These are phyloP conservation scores for Hamigera avellanea DNA, from an alignment of 495 filamentous ascomycete species.

Conservation along the genomic window DNA sequence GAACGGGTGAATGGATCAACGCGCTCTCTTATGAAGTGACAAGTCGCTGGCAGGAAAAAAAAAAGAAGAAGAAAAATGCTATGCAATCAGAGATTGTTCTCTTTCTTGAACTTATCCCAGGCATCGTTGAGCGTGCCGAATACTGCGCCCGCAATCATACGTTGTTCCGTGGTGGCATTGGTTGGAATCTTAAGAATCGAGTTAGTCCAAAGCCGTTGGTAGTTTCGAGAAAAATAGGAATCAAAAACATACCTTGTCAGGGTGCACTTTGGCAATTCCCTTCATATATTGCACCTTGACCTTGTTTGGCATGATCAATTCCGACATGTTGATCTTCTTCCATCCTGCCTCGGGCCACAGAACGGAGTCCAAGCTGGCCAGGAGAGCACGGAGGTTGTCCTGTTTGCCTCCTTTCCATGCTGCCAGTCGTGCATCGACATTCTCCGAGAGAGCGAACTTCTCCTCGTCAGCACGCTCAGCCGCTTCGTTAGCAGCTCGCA, in stretches of 20 bases:
- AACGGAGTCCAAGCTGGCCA: conserved; percentile 80
- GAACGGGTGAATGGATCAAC: too few species aligned
- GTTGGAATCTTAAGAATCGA: conserved; percentile 73
- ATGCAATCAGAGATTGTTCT: conserved; percentile 47
- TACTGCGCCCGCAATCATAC: conserved; percentile 82
- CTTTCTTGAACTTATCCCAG: conserved; percentile 94
- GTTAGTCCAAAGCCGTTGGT: conserved; percentile 1
- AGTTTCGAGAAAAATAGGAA: not conserved
- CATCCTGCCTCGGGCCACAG: conserved; percentile 87
- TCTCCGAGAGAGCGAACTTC: conserved; percentile 78
- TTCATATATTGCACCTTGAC: conserved; percentile 99
- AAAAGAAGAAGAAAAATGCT: conserved; percentile 1
- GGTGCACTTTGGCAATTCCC: conserved; percentile 95
- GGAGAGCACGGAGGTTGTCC: conserved; percentile 79
- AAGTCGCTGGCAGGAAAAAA: not conserved
- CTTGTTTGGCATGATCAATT: conserved; percentile 78
- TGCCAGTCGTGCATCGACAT: conserved; percentile 63
- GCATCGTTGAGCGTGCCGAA: conserved; percentile 93
- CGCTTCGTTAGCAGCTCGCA: conserved; percentile 71
- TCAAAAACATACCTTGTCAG: conserved; percentile 72
- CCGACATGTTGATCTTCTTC: conserved; percentile 93
- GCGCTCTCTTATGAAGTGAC: too few species aligned
- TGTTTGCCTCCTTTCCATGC: conserved; percentile 82
- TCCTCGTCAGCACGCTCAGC: conserved; percentile 81
- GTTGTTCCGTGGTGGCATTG: conserved; percentile 84